A percentile compares a stretch with the other conserved stretches of the same genome.
Evolutionary conservation across 139 green algal species (phyloP).

Genomic region (Picochlorum sp.): DNA sequence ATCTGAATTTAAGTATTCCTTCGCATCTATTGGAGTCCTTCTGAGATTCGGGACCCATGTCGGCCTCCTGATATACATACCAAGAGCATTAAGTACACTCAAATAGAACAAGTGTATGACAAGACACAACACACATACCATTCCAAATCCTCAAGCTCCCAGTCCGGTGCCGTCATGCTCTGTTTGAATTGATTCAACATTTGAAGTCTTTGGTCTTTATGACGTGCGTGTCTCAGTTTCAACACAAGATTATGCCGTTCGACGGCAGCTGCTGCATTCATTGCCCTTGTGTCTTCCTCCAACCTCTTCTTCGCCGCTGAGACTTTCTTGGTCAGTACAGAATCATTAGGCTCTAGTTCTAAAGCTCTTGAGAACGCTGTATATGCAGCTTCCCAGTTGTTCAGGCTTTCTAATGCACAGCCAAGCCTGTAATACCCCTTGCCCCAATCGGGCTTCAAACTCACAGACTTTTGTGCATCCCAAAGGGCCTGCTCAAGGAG

Average conservation of each 20-base stretch:
- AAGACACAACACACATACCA: slow-evolving; percentile 29
- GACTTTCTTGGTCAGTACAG: slow-evolving; percentile 4
- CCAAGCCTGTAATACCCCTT: slow-evolving; percentile 48
- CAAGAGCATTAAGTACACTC: neutral
- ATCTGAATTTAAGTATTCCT: slow-evolving; percentile 12
- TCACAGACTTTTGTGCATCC: slow-evolving; percentile 27
- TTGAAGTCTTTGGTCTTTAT: slow-evolving; percentile 18
- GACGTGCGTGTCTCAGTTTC: slow-evolving; percentile 31
- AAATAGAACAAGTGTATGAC: neutral
- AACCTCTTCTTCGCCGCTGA: slow-evolving; percentile 1
- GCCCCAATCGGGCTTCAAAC: slow-evolving; percentile 24
- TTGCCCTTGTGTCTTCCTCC: slow-evolving; percentile 8
- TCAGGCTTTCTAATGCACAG: slow-evolving; percentile 12
- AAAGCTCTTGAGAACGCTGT: slow-evolving; percentile 9
- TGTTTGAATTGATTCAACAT: slow-evolving; percentile 57
- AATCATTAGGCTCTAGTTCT: slow-evolving; percentile 19
- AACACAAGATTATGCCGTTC: slow-evolving; percentile 31
- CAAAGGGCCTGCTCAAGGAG: slow-evolving; percentile 24
- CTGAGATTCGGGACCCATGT: slow-evolving; percentile 55
- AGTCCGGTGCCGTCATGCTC: slow-evolving; percentile 50
- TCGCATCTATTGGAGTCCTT: slow-evolving; percentile 3
- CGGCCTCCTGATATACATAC: slow-evolving; percentile 38
- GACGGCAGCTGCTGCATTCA: slow-evolving; percentile 12
- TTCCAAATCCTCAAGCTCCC: slow-evolving; percentile 65
- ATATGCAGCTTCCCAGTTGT: slow-evolving; percentile 12